phyloP scores from a whole-genome alignment of 768 basidiomycete genomes.

The Mycena filopes region DNA sequence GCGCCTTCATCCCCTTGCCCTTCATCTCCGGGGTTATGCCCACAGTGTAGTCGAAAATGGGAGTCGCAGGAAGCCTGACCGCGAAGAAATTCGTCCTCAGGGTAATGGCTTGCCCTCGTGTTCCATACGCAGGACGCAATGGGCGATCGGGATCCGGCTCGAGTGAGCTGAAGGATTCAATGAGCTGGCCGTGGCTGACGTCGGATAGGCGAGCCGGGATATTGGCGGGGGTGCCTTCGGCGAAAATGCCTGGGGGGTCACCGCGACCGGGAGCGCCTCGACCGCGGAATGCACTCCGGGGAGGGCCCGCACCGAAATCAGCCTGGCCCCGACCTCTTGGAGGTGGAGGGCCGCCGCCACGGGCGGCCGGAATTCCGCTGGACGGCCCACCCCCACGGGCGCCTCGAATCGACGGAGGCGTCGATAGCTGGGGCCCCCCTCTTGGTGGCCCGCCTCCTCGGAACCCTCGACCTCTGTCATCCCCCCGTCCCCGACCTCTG shows the following conservation, averaged over 20 bases:
- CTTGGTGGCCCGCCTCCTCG: slow-evolving; percentile 4
- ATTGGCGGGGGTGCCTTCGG: slow-evolving; percentile 46
- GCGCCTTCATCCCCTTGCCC: slow-evolving; percentile 54
- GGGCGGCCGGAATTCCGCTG: not conserved
- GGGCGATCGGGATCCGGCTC: slow-evolving; percentile 51
- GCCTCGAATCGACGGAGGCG: not conserved
- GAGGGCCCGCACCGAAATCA: slow-evolving; percentile 12
- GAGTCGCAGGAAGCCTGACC: slow-evolving; percentile 56
- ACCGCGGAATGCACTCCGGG: no score
- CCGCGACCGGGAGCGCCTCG: slow-evolving; percentile 21
- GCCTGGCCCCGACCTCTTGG: slow-evolving; percentile 17
- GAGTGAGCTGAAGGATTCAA: slow-evolving; percentile 50
- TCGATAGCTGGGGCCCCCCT: no score
- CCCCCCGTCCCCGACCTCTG: slow-evolving; percentile 16
- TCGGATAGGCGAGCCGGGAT: slow-evolving; percentile 49
- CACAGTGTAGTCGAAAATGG: slow-evolving; percentile 67
- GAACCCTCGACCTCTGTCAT: slow-evolving; percentile 14
- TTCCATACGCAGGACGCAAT: slow-evolving; percentile 68
- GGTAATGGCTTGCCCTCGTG: slow-evolving; percentile 55
- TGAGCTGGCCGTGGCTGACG: slow-evolving; percentile 48
- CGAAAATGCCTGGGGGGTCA: slow-evolving; percentile 48
- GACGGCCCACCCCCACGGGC: slow-evolving; percentile 13
- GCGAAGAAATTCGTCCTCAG: slow-evolving; percentile 75
- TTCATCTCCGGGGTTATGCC: slow-evolving; percentile 60
- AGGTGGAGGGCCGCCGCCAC: slow-evolving; percentile 13